Conservation (phyloP, 306 rosid genomes). For the Begonia loranthoides region DNA sequence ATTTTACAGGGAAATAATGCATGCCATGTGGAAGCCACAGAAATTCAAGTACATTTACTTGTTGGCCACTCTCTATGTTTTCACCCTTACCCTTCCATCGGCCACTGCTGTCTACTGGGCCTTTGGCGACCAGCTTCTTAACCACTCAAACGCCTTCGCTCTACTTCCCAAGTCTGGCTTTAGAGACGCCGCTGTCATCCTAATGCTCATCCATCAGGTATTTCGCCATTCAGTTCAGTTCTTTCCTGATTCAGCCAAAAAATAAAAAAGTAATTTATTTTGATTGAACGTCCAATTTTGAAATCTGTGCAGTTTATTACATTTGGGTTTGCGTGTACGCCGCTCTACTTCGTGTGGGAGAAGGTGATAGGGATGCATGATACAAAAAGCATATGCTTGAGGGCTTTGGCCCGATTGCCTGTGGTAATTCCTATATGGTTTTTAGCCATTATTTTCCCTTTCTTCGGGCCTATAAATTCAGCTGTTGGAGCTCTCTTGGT, state of each 20-base stretch:
- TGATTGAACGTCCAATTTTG: too few species aligned
- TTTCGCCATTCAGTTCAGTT: too few species aligned
- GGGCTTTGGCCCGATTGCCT: too few species aligned
- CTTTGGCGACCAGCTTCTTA: too few species aligned
- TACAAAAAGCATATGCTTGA: conserved; percentile 63
- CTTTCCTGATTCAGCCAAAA: too few species aligned
- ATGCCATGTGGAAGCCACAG: conserved; percentile 96
- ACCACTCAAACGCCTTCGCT: conserved; percentile 25
- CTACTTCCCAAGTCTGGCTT: too few species aligned
- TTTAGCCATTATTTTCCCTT: conserved; percentile 84
- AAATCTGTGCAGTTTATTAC: conserved; percentile 68
- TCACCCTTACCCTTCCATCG: too few species aligned
- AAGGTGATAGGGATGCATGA: conserved; percentile 97
- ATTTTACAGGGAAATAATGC: conserved; percentile 34
- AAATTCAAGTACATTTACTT: conserved; percentile 80
- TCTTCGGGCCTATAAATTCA: conserved; percentile 92
- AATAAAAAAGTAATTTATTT: neutral
- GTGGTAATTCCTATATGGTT: conserved; percentile 94
- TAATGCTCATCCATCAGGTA: too few species aligned
- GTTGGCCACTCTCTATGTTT: too few species aligned
- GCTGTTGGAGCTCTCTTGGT: too few species aligned
- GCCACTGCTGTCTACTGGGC: too few species aligned
- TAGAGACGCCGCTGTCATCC: too few species aligned
- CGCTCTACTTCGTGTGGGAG: conserved; percentile 98
- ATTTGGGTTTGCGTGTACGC: conserved; percentile 92